Evolutionary conservation across 345 rosid genomes (phyloP), one percentile per base, ranked within the genome.

Genomic region (Gossypium ekmanianum): DNA sequence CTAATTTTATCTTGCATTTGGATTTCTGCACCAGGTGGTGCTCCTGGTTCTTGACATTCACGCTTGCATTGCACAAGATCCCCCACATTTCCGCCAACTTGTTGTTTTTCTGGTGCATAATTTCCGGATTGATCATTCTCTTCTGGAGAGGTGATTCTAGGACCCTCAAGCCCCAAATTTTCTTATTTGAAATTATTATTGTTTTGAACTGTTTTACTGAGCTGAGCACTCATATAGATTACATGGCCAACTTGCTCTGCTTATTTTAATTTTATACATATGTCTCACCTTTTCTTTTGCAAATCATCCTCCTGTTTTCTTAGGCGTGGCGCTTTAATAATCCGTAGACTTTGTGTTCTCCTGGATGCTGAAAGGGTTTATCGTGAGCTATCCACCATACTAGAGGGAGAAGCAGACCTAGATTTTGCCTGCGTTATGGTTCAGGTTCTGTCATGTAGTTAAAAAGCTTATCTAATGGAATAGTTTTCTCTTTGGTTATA

Each of bases 251-350:
- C 72, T 24, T 59, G 51, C 62, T 20, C 3, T 57, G 62, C 62
- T 22, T 58, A 76, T 62, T 74, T 7, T 52, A 66, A 65, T 51
- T 74, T 43, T 71, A 39, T 65, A 45, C 20, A 56, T 41, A 41
- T 55, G 55, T 77, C 22, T 55, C 57, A 61, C 74, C 45, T 48
- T 48, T 62, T 47, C 75, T 73, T 71, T 39, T 79, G 55, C 27
- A 63, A 76, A 71, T 66, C 20, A 11, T 41, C 9, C 11, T 29
- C 71, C 75, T 75, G 34, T 78, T 59, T 73, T 70, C 65, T 57
- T 71, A 96, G 99, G 89, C 99, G 99, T 48, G 99, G 99, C 81
- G 97, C 99, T 78, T 85, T 96, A 87, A 96, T 96, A 18, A 85
- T 96, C 54, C 92, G 97, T 76, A 85, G 92, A 78, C 90, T 96